phyloP scores from a whole-genome alignment of 2,329 filamentous ascomycete species.

The Aureobasidium vineae region DNA sequence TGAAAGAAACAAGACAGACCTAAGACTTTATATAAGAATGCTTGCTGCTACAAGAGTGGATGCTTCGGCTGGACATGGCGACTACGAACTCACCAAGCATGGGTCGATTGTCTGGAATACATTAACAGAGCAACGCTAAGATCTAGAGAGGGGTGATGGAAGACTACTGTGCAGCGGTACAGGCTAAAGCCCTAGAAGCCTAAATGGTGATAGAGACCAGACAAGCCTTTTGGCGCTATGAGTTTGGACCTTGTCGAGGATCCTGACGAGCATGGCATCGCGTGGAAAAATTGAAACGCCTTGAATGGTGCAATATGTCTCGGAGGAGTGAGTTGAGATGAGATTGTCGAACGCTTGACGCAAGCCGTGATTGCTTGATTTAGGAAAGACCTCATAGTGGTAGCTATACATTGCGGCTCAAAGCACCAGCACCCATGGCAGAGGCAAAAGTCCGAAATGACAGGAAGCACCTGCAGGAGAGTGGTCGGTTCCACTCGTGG shows the following conservation, averaged over 20 bases:
- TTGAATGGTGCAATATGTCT: constrained; percentile 9
- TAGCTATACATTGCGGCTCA: not conserved
- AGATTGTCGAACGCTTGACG: not conserved
- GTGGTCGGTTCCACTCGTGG: not conserved
- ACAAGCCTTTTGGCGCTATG: constrained; percentile 17
- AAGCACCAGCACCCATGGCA: not conserved
- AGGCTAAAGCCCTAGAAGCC: constrained; percentile 20
- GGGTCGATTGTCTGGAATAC: constrained; percentile 7
- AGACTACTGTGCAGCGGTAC: constrained; percentile 2
- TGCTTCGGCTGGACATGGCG: constrained; percentile 1
- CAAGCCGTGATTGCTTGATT: not conserved
- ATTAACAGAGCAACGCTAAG: constrained; percentile 8
- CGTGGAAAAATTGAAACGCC: constrained; percentile 18
- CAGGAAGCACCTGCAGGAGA: constrained; percentile 6
- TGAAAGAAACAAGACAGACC: not conserved
- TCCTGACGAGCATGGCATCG: constrained; percentile 1
- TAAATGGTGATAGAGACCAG: not conserved
- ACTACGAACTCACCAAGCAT: not conserved
- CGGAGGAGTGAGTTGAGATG: not conserved
- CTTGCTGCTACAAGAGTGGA: not conserved
- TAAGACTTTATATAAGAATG: constrained; percentile 1
- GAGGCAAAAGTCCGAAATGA: constrained; percentile 10
- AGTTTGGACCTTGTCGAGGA: constrained; percentile 4
- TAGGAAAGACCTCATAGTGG: constrained; percentile 2
- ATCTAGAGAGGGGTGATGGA: constrained; percentile 13